Conservation (phyloP, 805 yeast genomes). For the Wickerhamiella shivajii region DNA sequence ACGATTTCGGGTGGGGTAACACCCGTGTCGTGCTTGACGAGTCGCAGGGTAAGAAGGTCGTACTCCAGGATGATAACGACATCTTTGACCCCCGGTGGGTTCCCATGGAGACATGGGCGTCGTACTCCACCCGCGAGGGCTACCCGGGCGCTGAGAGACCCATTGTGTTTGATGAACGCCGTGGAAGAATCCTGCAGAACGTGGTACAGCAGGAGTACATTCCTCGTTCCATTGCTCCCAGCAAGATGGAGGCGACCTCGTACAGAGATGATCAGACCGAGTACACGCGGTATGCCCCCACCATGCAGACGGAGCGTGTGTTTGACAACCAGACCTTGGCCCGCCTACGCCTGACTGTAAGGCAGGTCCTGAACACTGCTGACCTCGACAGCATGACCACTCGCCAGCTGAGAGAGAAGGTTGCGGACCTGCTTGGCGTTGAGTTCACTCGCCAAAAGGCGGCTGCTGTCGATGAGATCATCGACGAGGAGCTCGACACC, state of each 20-base stretch:
- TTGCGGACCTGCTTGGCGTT: constrained; percentile 25
- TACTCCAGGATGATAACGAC: constrained; percentile 24
- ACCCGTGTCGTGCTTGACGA: constrained; percentile 44
- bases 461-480: constrained; percentile 22
- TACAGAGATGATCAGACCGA: constrained; percentile 1
- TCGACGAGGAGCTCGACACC: constrained; percentile 24
- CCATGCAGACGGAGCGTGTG: constrained; percentile 3
- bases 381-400: constrained; percentile 27
- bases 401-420: constrained; percentile 24
- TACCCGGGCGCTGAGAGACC: constrained; percentile 27
- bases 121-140: constrained; percentile 25
- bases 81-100: constrained; percentile 25
- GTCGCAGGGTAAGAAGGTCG: constrained; percentile 34
- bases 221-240: constrained; percentile 7
- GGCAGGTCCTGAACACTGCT: constrained; percentile 21
- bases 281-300: neutral
- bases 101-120: constrained; percentile 27
- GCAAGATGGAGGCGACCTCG: constrained; percentile 1
- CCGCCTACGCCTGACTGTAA: constrained; percentile 21
- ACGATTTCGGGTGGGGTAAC: constrained; percentile 53
- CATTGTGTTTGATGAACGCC: constrained; percentile 23
- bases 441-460: constrained; percentile 22
- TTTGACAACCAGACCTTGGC: constrained; percentile 20
- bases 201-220: constrained; percentile 14
- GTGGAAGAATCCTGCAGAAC: constrained; percentile 22